Conservation (phyloP, 805 yeast genomes). For the Saitoella complicata region DNA sequence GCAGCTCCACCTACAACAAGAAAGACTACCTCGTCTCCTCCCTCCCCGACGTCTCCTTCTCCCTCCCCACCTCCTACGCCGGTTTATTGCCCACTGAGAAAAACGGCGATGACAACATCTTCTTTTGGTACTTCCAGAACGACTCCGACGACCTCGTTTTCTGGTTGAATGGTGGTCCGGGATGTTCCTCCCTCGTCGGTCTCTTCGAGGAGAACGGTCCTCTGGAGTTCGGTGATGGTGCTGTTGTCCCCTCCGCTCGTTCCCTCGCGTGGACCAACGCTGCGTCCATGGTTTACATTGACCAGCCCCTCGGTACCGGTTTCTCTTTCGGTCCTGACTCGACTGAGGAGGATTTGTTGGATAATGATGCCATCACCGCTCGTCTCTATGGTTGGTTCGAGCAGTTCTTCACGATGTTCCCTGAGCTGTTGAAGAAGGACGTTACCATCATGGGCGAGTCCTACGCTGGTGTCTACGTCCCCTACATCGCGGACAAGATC, state of each 20-base stretch:
- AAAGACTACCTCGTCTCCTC: background rate
- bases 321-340: constrained; percentile 45
- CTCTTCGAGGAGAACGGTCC: constrained; percentile 80
- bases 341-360: constrained; percentile 45
- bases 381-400: constrained; percentile 68
- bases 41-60: background rate
- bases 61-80: background rate
- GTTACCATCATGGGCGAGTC: constrained; percentile 84
- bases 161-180: constrained; percentile 94
- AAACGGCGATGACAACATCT: constrained; percentile 16
- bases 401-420: constrained; percentile 53
- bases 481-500: constrained; percentile 60
- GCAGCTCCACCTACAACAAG: background rate
- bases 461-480: constrained; percentile 93
- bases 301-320: constrained; percentile 93
- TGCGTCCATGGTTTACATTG: constrained; percentile 75
- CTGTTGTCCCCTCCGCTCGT: constrained; percentile 33
- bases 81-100: background rate
- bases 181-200: constrained; percentile 80
- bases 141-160: constrained; percentile 75
- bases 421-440: constrained; percentile 40
- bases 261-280: constrained; percentile 66
- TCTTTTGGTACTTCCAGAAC: constrained; percentile 71
- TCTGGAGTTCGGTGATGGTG: constrained; percentile 41
- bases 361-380: constrained; percentile 58